Base-by-base conservation (phyloP, 371 early-diverging fungal species). In the Sporodiniella umbellata region DNA sequence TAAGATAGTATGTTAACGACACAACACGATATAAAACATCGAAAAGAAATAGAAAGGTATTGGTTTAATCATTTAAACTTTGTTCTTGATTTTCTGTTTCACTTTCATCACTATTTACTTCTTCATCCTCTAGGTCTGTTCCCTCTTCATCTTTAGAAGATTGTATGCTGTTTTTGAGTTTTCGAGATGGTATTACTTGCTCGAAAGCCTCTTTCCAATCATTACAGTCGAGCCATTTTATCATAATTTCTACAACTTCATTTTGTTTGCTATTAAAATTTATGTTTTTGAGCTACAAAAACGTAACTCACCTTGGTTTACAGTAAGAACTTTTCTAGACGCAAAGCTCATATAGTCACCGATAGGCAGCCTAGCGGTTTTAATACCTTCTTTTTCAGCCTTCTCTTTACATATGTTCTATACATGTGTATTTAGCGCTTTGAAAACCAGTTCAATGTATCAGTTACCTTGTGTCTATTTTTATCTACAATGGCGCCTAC, bases 401-500 rank as follows among this genome's bases (percentile, higher is more conserved):
- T 89, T 86, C 21, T 87, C 63, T 30, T 83, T 80, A 50, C 94
- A 94, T 30, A 96, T 58, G 17, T 75, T 65, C 73, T 86, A 57
- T 6, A 12, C 14, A 2, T 8, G 23, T 28, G 33, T 12, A 12
- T 38, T 35, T 14, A 35, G 35, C 35, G n/a, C 30, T 28, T 28
- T 28, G n/a, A n/a, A n/a, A n/a, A n/a, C n/a, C n/a, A n/a, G n/a
- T n/a, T n/a, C n/a, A n/a, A n/a, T n/a, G n/a, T n/a, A n/a, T n/a
- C n/a, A 35, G n/a, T 35, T 35, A 78, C 84, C 71, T 89, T 89
- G 66, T 92, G 75, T 43, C 96, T 66, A 58, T 98, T 98, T 62
- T 88, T 89, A 67, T 98, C 98, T 1, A 98, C 98, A 52, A 98
- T 84, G 1, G 93, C 96, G 33, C 98, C 98, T 60, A 98, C 85